Conservation (phyloP, 768 basidiomycete species). For the Cubamyces sp. region DNA sequence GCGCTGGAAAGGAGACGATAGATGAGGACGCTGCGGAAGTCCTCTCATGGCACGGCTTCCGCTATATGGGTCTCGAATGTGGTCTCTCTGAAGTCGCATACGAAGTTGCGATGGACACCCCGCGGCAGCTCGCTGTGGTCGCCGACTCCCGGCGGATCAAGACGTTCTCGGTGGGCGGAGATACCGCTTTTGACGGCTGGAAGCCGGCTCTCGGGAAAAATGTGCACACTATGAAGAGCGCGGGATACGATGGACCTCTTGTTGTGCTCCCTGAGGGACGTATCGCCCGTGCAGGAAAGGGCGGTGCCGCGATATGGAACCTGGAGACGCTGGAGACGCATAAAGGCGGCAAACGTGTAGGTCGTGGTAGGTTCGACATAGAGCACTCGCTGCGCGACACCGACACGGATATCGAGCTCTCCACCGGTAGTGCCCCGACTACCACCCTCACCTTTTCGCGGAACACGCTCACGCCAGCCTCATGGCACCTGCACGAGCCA, state of each 20-base stretch:
- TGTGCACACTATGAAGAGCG: slow-evolving; percentile 39
- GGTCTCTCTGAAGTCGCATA: slow-evolving; percentile 33
- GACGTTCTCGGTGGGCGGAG: slow-evolving; percentile 39
- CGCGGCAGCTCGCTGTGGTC: slow-evolving; percentile 36
- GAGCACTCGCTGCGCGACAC: slow-evolving; percentile 27
- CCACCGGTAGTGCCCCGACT: slow-evolving; percentile 32
- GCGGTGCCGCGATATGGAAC: slow-evolving; percentile 41
- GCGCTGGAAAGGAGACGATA: not conserved
- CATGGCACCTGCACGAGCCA: slow-evolving; percentile 36
- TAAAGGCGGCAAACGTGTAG: slow-evolving; percentile 10
- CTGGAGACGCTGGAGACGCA: slow-evolving; percentile 41
- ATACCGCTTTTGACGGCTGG: slow-evolving; percentile 4
- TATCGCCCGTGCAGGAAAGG: slow-evolving; percentile 40
- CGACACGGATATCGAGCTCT: slow-evolving; percentile 39
- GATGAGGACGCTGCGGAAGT: not conserved
- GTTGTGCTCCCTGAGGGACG: slow-evolving; percentile 33
- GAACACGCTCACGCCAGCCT: slow-evolving; percentile 3
- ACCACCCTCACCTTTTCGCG: slow-evolving; percentile 15
- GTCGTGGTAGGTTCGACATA: not conserved
- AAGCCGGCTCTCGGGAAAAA: slow-evolving; percentile 17
- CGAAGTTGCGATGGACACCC: slow-evolving; percentile 17
- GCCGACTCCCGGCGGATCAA: slow-evolving; percentile 43
- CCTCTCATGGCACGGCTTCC: slow-evolving; percentile 1
- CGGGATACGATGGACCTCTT: slow-evolving; percentile 36
- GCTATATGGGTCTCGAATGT: slow-evolving; percentile 17